A percentile compares a stretch with the other conserved stretches of the same genome.
These are phyloP conservation scores for Euclidium syriacum DNA, from an alignment of 345 rosid genomes.

Conservation along the genomic window DNA sequence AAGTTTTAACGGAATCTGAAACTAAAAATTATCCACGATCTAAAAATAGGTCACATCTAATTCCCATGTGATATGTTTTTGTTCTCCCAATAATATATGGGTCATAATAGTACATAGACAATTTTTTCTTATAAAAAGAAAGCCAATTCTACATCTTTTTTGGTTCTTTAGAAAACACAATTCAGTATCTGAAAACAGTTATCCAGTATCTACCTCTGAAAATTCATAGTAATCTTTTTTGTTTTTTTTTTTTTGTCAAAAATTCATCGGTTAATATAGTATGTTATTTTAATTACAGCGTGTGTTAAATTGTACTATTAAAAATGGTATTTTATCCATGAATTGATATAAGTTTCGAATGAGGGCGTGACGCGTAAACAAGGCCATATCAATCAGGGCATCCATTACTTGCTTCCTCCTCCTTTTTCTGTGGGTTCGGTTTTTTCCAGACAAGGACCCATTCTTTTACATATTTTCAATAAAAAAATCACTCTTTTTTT, in stretches of 20 bases:
- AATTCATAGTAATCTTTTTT: background rate
- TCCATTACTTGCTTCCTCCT: background rate
- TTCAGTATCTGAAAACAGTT: background rate
- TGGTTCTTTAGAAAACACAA: background rate
- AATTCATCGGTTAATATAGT: background rate
- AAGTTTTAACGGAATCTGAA: background rate
- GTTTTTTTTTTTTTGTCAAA: background rate
- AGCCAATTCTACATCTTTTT: background rate
- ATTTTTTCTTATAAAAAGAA: too few relatives aligned
- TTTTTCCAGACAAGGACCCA: constrained; percentile 12
- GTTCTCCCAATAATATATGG: background rate
- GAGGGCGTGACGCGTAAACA: constrained; percentile 13
- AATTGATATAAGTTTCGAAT: background rate
- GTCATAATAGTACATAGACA: too few relatives aligned
- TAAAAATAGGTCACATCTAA: constrained; percentile 7
- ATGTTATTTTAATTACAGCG: background rate
- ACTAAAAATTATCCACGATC: background rate
- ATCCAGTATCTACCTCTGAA: background rate
- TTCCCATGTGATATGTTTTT: constrained; percentile 14
- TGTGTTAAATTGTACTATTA: background rate
- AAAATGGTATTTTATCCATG: background rate
- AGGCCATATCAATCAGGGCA: constrained; percentile 10
- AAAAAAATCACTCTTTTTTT: background rate
- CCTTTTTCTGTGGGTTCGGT: constrained; percentile 6
- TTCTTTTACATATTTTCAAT: constrained; percentile 10